Evolutionary conservation across 202 grass and related monocot species (phyloP), one percentile per base, ranked within the genome.

Genomic region (Schoenoplectus tabernaemontani): DNA sequence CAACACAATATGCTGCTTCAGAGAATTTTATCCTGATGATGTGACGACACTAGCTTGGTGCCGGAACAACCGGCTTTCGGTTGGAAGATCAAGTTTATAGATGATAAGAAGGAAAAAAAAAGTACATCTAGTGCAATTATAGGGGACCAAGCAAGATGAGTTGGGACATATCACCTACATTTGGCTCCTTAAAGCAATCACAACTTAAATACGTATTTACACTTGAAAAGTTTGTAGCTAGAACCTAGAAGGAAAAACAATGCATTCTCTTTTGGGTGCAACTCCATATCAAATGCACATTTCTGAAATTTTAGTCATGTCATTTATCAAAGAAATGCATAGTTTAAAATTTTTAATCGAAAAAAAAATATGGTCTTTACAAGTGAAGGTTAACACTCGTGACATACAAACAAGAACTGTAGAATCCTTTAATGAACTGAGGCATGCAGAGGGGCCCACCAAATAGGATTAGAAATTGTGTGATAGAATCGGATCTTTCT

Each of bases 71-170:
- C 47, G 47, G 46, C 70, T 75, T 75, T 75, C 46, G 70, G 70
- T 75, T 56, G 9, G 7, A 17, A n/a, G n/a, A n/a, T n/a, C n/a
- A n/a, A n/a, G n/a, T n/a, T n/a, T 75, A 56, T 7, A 19, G 16
- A 50, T 75, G 47, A 54, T 36, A 10, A 54, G 15, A 74, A 34
- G 47, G 47, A 2, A 51, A 75, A 74, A 51, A 51, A 46, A n/a
- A n/a, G n/a, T 32, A 6, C 15, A 75, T 36, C 17, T 19, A 54
- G 70, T 33, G 24, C 47, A 20, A 1, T 34, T 74, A 15, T 8
- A 53, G 77, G 77, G 22, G 77, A 80, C 39, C 58, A 80, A 80
- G 58, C 12, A 80, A 48, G 19, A 64, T 65, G 59, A 39, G 38
- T 48, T 43, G 34, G 32, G 59, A 65, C 58, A 80, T 65, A 22